A percentile compares a stretch with the other conserved stretches of the same genome.
phyloP scores from a whole-genome alignment of 1,284 basidiomycete genomes.

The Bondarzewia mesenterica region DNA sequence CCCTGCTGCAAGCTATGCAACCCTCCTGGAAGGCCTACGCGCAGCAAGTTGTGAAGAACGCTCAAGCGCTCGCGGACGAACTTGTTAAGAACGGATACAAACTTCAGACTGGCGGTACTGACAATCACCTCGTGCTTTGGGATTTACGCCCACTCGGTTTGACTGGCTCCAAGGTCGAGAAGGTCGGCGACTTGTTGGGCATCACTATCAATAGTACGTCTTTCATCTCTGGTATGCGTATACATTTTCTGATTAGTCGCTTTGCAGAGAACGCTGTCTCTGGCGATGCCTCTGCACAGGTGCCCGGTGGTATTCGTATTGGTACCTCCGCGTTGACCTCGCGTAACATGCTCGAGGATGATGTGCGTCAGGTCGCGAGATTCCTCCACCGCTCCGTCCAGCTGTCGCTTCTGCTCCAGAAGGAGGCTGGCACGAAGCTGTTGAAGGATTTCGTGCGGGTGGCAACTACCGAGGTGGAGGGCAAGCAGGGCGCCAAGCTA shows the following conservation, averaged over 20 bases:
- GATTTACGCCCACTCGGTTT: conserved; percentile 92
- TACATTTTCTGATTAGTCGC: background rate
- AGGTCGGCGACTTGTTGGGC: conserved; percentile 93
- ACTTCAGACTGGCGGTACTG: conserved; percentile 94
- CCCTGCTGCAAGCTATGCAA: conserved; percentile 90
- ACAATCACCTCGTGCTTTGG: conserved; percentile 98
- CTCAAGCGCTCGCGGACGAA: conserved; percentile 63
- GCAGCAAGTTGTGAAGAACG: conserved; percentile 89
- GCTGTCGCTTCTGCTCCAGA: conserved; percentile 81
- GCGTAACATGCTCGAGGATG: conserved; percentile 85
- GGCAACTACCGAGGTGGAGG: conserved; percentile 65
- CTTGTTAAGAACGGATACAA: conserved; percentile 82
- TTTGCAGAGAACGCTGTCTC: conserved; percentile 88
- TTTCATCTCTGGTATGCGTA: background rate
- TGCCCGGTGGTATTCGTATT: conserved; percentile 95
- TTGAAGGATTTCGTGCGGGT: conserved; percentile 93
- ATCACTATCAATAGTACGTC: conserved; percentile 90
- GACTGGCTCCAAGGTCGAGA: conserved; percentile 97
- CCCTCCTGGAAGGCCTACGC: conserved; percentile 93
- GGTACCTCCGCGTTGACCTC: conserved; percentile 94
- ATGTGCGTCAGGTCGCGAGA: conserved; percentile 81
- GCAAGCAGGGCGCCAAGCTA: conserved; percentile 61
- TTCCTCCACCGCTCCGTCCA: conserved; percentile 93
- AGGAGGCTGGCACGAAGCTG: conserved; percentile 91
- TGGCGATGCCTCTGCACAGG: conserved; percentile 91